Conservation (phyloP, 306 rosid species). For the Trifolium repens region DNA sequence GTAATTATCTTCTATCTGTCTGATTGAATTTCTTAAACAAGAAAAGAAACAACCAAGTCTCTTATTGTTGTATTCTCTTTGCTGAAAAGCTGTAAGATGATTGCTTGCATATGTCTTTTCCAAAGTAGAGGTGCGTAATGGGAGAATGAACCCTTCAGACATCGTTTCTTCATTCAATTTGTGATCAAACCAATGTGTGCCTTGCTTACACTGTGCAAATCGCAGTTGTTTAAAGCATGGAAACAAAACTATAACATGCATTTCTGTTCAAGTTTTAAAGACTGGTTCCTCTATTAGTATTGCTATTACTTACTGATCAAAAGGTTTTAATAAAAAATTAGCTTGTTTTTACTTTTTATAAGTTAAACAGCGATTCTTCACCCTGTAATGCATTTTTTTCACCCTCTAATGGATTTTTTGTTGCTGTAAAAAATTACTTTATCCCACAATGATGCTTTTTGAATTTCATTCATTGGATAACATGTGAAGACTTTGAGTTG, state of each 20-base stretch:
- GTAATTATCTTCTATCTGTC: slow-evolving; percentile 4
- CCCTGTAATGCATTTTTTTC: slow-evolving; percentile 20
- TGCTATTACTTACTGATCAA: slow-evolving; percentile 6
- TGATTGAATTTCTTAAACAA: slow-evolving; percentile 28
- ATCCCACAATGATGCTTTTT: slow-evolving; percentile 12
- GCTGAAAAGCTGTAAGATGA: slow-evolving; percentile 22
- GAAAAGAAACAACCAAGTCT: slow-evolving; percentile 1
- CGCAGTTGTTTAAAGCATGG: neutral
- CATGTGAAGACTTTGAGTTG: slow-evolving; percentile 14
- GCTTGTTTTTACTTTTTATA: neutral
- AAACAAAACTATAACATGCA: neutral
- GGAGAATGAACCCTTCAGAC: slow-evolving; percentile 16
- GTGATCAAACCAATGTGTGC: slow-evolving; percentile 16
- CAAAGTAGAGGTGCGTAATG: neutral
- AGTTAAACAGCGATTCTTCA: slow-evolving; percentile 20
- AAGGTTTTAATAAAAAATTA: neutral
- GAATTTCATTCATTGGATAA: slow-evolving; percentile 29
- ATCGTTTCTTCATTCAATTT: slow-evolving; percentile 7
- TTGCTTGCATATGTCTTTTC: slow-evolving; percentile 24
- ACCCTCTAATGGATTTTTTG: too few relatives aligned
- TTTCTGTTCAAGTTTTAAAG: slow-evolving; percentile 14
- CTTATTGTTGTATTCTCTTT: slow-evolving; percentile 23
- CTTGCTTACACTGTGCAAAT: neutral
- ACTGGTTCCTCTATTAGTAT: slow-evolving; percentile 26
- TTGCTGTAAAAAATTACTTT: neutral